These are phyloP conservation scores for Axilococcus clingmanii DNA, from an alignment of 139 green algal species.

Conservation along the genomic window DNA sequence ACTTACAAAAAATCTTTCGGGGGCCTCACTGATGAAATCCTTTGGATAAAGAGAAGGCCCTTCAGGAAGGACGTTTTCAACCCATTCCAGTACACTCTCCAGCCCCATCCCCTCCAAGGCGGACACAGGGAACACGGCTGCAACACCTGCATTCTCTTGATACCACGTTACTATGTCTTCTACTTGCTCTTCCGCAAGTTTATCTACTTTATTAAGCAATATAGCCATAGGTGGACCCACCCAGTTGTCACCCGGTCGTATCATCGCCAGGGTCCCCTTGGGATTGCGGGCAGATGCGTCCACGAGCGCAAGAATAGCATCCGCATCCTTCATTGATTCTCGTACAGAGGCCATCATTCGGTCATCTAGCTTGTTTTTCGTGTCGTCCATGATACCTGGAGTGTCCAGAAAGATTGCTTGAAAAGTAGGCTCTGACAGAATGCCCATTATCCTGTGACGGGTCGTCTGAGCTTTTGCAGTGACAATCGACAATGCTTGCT, in stretches of 20 bases:
- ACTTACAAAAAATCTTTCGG: conserved; percentile 91
- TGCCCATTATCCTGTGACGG: conserved; percentile 84
- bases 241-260: conserved; percentile 51
- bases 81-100: conserved; percentile 56
- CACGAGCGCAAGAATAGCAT: conserved; percentile 75
- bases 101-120: conserved; percentile 30
- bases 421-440: conserved; percentile 38
- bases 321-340: conserved; percentile 57
- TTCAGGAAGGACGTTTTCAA: conserved; percentile 52
- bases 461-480: conserved; percentile 90
- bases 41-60: conserved; percentile 78
- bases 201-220: conserved; percentile 76
- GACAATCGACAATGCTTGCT: conserved; percentile 90
- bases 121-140: conserved; percentile 29
- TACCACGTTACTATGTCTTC: conserved; percentile 43
- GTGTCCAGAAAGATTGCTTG: conserved; percentile 92
- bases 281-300: conserved; percentile 38
- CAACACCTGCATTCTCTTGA: conserved; percentile 4
- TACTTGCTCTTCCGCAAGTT: conserved; percentile 32
- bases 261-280: conserved; percentile 53
- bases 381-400: conserved; percentile 68
- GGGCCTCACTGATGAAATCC: conserved; percentile 72
- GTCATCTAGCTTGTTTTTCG: conserved; percentile 74
- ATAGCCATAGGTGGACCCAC: conserved; percentile 63
- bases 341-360: conserved; percentile 85